phyloP scores from a whole-genome alignment of 345 rosid species.

The Salix exigua region DNA sequence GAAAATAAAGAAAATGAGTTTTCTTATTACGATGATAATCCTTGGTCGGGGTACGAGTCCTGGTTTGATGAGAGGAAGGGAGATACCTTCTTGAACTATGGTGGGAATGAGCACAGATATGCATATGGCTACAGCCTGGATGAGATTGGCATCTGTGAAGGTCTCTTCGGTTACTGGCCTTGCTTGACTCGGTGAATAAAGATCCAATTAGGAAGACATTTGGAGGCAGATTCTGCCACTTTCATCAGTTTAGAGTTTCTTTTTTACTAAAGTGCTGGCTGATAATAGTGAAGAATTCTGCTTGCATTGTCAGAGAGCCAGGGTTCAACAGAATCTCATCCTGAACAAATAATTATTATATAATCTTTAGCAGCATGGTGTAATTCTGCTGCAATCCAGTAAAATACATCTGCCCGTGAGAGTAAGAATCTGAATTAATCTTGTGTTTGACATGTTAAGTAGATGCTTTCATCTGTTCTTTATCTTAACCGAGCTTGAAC shows the following conservation, averaged over 20 bases:
- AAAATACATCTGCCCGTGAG: neutral
- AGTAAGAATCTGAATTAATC: too few species aligned
- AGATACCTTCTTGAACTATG: neutral
- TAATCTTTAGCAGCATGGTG: neutral
- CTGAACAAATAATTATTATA: neutral
- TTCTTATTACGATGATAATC: constrained; percentile 7
- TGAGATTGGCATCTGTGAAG: constrained; percentile 18
- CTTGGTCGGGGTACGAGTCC: constrained; percentile 12
- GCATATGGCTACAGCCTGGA: constrained; percentile 2
- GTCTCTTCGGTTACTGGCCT: constrained; percentile 37
- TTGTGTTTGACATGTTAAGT: neutral
- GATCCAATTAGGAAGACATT: neutral
- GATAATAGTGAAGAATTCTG: neutral
- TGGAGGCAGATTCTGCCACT: neutral
- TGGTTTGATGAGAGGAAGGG: constrained; percentile 22
- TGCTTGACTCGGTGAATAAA: constrained; percentile 22
- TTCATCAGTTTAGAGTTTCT: neutral
- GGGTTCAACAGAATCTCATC: neutral
- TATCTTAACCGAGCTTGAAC: neutral
- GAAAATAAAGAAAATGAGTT: constrained; percentile 18
- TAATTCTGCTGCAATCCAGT: neutral
- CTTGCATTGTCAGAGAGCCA: neutral
- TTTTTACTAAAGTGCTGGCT: too few species aligned
- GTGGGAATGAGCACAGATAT: constrained; percentile 8
- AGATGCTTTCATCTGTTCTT: neutral